A percentile compares a stretch with the other conserved stretches of the same genome.
Conservation (phyloP, 2,329 filamentous ascomycete genomes). For the Alternaria arbusti region DNA sequence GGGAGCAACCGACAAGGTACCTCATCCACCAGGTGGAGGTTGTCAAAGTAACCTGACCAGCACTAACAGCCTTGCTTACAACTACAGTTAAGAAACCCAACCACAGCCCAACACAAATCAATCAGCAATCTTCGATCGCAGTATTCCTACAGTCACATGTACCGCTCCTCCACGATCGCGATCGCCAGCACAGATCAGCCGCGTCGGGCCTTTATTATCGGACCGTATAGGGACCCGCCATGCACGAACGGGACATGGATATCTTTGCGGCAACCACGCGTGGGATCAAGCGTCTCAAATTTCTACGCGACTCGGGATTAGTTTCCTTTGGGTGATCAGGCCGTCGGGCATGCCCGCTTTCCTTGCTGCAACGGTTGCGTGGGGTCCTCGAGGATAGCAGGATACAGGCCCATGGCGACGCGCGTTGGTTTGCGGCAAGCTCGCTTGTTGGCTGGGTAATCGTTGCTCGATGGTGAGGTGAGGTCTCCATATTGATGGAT, state of each 20-base stretch:
- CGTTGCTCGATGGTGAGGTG: background rate
- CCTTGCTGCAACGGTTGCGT: background rate
- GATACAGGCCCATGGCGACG: background rate
- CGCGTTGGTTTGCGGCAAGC: background rate
- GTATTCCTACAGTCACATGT: background rate
- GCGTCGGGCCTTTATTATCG: background rate
- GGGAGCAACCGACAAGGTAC: background rate
- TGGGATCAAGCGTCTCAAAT: background rate
- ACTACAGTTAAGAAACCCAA: background rate
- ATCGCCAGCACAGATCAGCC: background rate
- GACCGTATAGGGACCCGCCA: background rate
- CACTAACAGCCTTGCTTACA: background rate
- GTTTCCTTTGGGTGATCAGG: background rate
- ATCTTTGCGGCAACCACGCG: background rate
- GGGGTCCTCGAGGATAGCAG: background rate
- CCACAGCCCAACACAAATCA: background rate
- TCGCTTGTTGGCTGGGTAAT: background rate
- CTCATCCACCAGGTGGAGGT: background rate
- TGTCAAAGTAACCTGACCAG: background rate
- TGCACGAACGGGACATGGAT: constrained; percentile 1
- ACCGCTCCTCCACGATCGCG: background rate
- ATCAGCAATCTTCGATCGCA: background rate
- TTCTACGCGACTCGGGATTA: background rate
- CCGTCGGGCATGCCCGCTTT: background rate
- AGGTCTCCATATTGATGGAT: background rate